A percentile compares a stretch with the other conserved stretches of the same genome.
These are phyloP conservation scores for Asterophora parasitica DNA, from an alignment of 768 basidiomycete genomes.

Conservation along the genomic window DNA sequence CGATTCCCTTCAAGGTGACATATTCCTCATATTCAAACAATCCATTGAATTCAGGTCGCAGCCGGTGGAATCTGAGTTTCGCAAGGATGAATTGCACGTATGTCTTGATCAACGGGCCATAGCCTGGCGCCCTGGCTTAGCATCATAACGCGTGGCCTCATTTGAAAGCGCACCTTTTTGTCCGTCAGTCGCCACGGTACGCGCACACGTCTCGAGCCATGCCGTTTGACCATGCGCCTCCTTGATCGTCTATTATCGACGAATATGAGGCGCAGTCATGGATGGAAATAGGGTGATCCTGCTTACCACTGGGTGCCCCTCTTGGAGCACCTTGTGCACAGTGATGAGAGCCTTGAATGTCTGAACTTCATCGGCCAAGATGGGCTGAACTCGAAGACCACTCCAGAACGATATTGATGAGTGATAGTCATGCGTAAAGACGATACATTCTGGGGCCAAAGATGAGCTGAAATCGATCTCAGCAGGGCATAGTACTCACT, in stretches of 20 bases:
- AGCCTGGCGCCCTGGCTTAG: conserved; percentile 48
- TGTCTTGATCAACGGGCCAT: conserved; percentile 87
- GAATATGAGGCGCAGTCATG: conserved; percentile 1
- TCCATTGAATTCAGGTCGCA: conserved; percentile 97
- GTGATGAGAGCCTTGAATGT: conserved; percentile 98
- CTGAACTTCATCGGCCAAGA: conserved; percentile 94
- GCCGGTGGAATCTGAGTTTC: conserved; percentile 92
- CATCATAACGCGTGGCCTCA: neutral
- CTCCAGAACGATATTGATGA: conserved; percentile 98
- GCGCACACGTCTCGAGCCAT: conserved; percentile 96
- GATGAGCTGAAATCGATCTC: conserved; percentile 8
- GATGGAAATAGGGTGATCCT: conserved; percentile 2
- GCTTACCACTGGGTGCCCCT: conserved; percentile 88
- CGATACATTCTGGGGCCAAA: conserved; percentile 76
- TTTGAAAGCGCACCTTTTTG: conserved; percentile 53
- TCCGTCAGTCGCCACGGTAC: conserved; percentile 78
- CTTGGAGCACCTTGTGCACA: conserved; percentile 96
- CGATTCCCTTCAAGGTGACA: conserved; percentile 92
- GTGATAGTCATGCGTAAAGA: conserved; percentile 99
- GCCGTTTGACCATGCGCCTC: conserved; percentile 96
- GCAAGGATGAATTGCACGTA: conserved; percentile 95
- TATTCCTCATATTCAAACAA: conserved; percentile 99
- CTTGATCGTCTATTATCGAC: conserved; percentile 73
- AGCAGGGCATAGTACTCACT: conserved; percentile 51
- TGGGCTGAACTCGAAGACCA: conserved; percentile 92